These are phyloP conservation scores for Mediolabrus comicus DNA, from an alignment of 108 stramenopile species.

Conservation along the genomic window DNA sequence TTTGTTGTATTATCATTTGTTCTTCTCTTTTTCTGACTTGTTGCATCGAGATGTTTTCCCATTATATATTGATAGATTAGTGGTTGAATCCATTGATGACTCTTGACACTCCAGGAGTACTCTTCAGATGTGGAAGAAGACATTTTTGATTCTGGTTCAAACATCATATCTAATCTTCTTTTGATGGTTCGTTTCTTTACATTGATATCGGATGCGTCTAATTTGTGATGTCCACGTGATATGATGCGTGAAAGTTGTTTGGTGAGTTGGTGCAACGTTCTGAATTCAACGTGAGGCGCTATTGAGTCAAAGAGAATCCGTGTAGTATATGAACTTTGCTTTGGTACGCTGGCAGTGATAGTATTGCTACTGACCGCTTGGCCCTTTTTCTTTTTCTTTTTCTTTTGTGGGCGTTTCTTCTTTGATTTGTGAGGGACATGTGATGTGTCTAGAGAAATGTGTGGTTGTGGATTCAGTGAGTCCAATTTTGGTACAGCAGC, in stretches of 20 bases:
- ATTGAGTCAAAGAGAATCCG: slow-evolving; percentile 35
- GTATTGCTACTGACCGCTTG: neutral
- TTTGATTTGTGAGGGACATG: neutral
- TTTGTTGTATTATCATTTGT: neutral
- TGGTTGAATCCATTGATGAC: slow-evolving; percentile 35
- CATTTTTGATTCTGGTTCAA: slow-evolving; percentile 3
- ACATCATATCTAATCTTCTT: slow-evolving; percentile 17
- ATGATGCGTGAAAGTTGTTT: slow-evolving; percentile 22
- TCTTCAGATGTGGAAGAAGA: neutral
- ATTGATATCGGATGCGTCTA: slow-evolving; percentile 4
- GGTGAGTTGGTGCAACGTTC: slow-evolving; percentile 30
- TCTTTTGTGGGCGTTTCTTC: neutral
- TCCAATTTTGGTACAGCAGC: neutral
- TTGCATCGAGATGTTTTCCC: slow-evolving; percentile 28
- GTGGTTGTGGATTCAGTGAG: neutral
- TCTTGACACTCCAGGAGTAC: slow-evolving; percentile 33
- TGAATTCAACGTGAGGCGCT: slow-evolving; percentile 39
- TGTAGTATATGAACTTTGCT: slow-evolving; percentile 33
- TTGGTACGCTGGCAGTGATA: slow-evolving; percentile 17
- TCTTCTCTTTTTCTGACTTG: neutral
- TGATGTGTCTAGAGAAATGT: neutral
- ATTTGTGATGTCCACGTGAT: slow-evolving; percentile 17
- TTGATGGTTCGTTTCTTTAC: slow-evolving; percentile 26
- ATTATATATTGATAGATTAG: slow-evolving; percentile 23
- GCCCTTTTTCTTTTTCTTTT: neutral